Evolutionary conservation across 169 alveolate genomes (phyloP), one percentile per base, ranked within the genome.

Genomic region (Cryptosporidium parvum): DNA sequence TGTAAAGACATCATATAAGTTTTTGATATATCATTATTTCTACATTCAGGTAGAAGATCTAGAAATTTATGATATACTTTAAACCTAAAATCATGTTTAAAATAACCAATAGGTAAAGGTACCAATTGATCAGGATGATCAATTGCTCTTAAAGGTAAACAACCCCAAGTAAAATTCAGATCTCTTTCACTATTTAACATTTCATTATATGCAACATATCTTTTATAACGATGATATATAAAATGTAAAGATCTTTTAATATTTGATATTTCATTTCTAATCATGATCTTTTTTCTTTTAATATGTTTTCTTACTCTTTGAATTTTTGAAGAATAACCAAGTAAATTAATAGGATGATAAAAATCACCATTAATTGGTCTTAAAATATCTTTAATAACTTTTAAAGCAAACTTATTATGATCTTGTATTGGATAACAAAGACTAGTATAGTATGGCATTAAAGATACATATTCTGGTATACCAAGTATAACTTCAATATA

Each of bases 21-120:
- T 52, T 80, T 80, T 9, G 35, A 39, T 9, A 42, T 35, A 26
- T 80, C 75, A 31, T 48, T 80, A 18, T 16, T 61, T 26, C 51
- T 80, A 23, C 37, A 59, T 8, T 35, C 45, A 6, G 89, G 89
- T 10, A 80, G 68, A 21, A 80, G 70, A 65, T 80, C 80, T 33
- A 80, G 26, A 42, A 80, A 80, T 14, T 80, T 80, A 48, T 65
- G 89, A 62, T 80, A 80, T 21, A 67, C 80, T 37, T 80, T 80
- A 18, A 26, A 80, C n/a, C 89, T 80, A 21, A 62, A 59, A 21
- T 62, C 75, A 33, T 80, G 65, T 10, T 80, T 65, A 3, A 93
- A 92, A 70, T 93, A 96, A 12, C 98, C 98, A 65, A 96, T 96
- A 3, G 98, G 98, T 37, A 96, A 92, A 1, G 98, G 97, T 56